A percentile compares a stretch with the other conserved stretches of the same genome.
phyloP scores from a whole-genome alignment of 768 basidiomycete species.

The Auriscalpium orientale region DNA sequence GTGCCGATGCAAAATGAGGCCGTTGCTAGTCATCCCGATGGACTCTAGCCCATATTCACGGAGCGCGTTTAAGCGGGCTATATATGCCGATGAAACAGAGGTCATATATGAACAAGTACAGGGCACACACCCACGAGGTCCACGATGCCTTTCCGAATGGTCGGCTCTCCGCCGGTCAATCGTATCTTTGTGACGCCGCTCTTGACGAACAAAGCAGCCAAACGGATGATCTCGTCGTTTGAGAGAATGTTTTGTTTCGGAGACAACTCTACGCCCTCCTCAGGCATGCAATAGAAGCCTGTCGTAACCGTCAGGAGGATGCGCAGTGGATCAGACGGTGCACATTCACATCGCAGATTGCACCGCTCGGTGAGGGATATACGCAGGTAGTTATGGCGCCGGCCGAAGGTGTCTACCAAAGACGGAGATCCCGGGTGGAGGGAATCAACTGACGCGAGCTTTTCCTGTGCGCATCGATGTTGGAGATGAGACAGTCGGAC shows the following conservation, averaged over 20 bases:
- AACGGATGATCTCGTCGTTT: constrained; percentile 65
- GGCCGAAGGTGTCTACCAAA: constrained; percentile 1
- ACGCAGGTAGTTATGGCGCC: constrained; percentile 3
- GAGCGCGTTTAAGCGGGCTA: constrained; percentile 59
- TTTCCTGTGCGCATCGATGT: background rate
- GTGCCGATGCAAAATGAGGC: constrained; percentile 65
- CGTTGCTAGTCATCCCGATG: constrained; percentile 85
- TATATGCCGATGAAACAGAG: background rate
- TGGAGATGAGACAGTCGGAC: background rate
- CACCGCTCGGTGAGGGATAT: constrained; percentile 2
- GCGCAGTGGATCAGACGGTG: constrained; percentile 1
- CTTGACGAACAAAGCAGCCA: constrained; percentile 70
- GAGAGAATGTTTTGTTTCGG: constrained; percentile 63
- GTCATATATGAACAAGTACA: background rate
- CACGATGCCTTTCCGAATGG: constrained; percentile 65
- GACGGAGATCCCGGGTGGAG: background rate
- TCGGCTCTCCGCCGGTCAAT: constrained; percentile 85
- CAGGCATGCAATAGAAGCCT: constrained; percentile 94
- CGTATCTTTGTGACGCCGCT: constrained; percentile 84
- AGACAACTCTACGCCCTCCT: constrained; percentile 67
- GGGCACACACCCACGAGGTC: constrained; percentile 53
- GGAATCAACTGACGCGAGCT: background rate
- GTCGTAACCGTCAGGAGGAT: constrained; percentile 5
- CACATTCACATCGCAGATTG: constrained; percentile 9
- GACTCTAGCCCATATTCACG: constrained; percentile 54